Evolutionary conservation across 2,329 filamentous ascomycete genomes (phyloP).

Genomic region (Graphilbum sp.): DNA sequence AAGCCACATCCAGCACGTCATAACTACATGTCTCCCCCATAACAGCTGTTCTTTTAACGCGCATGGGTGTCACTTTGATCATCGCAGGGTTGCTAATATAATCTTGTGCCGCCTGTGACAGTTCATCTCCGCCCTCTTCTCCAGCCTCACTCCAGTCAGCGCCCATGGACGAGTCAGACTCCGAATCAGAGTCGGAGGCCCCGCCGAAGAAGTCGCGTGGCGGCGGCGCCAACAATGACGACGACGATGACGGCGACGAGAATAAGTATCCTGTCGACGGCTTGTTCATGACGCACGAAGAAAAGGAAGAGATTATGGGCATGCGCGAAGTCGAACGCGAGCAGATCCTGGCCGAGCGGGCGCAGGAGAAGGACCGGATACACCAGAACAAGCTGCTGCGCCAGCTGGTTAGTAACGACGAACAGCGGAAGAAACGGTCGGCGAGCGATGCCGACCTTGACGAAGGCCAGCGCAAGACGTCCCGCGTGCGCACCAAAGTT

Average conservation of each 20-base stretch:
- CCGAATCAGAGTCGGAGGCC: constrained; percentile 48
- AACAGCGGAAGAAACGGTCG: constrained; percentile 60
- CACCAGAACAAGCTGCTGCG: constrained; percentile 71
- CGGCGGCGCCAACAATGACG: not conserved
- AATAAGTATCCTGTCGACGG: constrained; percentile 77
- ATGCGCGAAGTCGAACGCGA: constrained; percentile 88
- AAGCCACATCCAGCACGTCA: too few relatives aligned
- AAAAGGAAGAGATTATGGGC: constrained; percentile 64
- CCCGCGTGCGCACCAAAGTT: constrained; percentile 52
- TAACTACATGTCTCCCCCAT: too few relatives aligned
- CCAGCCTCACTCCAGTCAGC: constrained; percentile 65
- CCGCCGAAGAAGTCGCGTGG: constrained; percentile 12
- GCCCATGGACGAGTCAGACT: constrained; percentile 80
- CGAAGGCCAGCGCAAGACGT: constrained; percentile 57
- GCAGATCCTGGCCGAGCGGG: constrained; percentile 74
- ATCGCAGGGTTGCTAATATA: too few relatives aligned
- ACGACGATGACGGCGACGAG: constrained; percentile 34
- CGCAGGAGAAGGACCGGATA: constrained; percentile 64
- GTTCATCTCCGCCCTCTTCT: constrained; percentile 53
- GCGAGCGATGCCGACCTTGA: constrained; percentile 65
- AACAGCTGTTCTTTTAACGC: not conserved
- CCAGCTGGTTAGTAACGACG: constrained; percentile 53
- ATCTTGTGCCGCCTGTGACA: too few relatives aligned
- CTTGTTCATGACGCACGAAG: constrained; percentile 56
- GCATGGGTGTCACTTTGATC: too few relatives aligned